Evolutionary conservation across 176 grass and related monocot genomes (phyloP).

Genomic region (Musa itinerans): DNA sequence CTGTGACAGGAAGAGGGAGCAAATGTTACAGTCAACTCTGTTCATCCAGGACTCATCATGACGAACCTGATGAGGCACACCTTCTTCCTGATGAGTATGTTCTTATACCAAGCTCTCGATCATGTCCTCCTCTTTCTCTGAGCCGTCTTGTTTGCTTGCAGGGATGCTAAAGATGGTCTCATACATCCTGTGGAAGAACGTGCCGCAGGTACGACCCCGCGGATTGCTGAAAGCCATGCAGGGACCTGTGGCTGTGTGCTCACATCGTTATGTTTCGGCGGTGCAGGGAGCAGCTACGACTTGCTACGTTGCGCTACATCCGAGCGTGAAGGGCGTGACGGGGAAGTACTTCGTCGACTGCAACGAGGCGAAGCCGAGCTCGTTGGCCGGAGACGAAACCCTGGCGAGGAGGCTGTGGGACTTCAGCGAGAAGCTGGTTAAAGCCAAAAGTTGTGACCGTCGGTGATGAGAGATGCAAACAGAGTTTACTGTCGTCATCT

Average conservation of each 20-base stretch:
- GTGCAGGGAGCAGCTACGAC: conserved; percentile 73
- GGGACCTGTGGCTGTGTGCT: too few relatives aligned
- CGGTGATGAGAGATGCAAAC: too few relatives aligned
- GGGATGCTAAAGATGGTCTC: conserved; percentile 46
- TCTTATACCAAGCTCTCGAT: background rate
- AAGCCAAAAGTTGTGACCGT: too few relatives aligned
- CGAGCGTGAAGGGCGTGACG: conserved; percentile 47
- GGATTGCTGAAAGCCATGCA: too few relatives aligned
- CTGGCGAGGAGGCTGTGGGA: conserved; percentile 35
- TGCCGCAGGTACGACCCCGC: conserved; percentile 47
- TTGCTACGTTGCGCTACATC: conserved; percentile 54
- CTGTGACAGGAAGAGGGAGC: conserved; percentile 66
- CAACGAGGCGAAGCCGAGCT: conserved; percentile 49
- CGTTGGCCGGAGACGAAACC: conserved; percentile 10
- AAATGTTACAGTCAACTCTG: conserved; percentile 65
- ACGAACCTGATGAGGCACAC: conserved; percentile 89
- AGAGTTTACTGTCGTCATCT: too few relatives aligned
- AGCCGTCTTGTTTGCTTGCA: conserved; percentile 28
- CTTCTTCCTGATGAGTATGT: conserved; percentile 68
- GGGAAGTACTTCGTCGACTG: conserved; percentile 77
- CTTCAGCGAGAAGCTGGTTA: too few relatives aligned
- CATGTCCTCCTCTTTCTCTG: too few relatives aligned
- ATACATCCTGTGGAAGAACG: conserved; percentile 71
- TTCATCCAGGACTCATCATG: conserved; percentile 94
- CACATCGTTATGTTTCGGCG: background rate